Conservation (phyloP, 495 filamentous ascomycete genomes). For the Penicillium argentinense region DNA sequence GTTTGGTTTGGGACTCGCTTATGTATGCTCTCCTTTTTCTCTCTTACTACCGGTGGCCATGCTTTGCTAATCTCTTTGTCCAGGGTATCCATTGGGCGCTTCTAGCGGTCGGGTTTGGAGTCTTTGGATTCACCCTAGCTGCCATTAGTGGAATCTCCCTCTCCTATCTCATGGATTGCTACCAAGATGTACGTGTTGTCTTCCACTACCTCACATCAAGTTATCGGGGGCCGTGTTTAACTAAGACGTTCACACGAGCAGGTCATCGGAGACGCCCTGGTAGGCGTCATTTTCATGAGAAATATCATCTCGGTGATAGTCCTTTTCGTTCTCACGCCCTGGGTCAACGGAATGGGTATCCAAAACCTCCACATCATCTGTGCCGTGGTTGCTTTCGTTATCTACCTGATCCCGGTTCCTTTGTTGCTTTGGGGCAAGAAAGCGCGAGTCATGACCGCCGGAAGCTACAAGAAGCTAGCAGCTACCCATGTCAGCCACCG, state of each 20-base stretch:
- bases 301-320: slow-evolving; percentile 33
- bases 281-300: slow-evolving; percentile 33
- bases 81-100: slow-evolving; percentile 30
- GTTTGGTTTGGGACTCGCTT: slow-evolving; percentile 34
- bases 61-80: neutral
- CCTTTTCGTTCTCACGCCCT: slow-evolving; percentile 35
- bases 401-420: slow-evolving; percentile 22
- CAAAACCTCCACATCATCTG: slow-evolving; percentile 28
- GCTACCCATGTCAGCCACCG: slow-evolving; percentile 22
- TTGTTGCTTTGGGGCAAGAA: slow-evolving; percentile 27
- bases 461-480: slow-evolving; percentile 21
- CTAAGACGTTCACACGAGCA: slow-evolving; percentile 2
- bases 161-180: slow-evolving; percentile 38
- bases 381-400: slow-evolving; percentile 15
- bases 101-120: slow-evolving; percentile 29
- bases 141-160: slow-evolving; percentile 26
- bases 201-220: neutral
- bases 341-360: slow-evolving; percentile 36
- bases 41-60: no score
- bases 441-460: slow-evolving; percentile 17
- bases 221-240: neutral
- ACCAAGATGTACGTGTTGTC: slow-evolving; percentile 29
- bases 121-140: slow-evolving; percentile 25
- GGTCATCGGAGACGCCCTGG: slow-evolving; percentile 35
- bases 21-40: slow-evolving; percentile 12